Conservation (phyloP, 2,329 filamentous ascomycete genomes). For the Penicillium sp. region DNA sequence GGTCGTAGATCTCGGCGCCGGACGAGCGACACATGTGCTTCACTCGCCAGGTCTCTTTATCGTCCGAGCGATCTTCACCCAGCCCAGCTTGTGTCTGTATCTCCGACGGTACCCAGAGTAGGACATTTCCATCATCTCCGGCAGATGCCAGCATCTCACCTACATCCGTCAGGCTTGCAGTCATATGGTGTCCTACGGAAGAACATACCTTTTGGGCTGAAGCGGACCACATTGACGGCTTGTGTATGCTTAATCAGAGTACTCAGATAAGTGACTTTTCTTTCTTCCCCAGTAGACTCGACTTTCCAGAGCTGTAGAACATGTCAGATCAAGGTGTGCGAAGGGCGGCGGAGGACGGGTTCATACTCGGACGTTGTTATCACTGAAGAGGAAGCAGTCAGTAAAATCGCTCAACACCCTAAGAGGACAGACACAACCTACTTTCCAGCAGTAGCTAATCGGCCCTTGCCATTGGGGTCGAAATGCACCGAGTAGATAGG, state of each 20-base stretch:
- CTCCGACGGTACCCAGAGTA: slow-evolving; percentile 89
- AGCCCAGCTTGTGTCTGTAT: slow-evolving; percentile 57
- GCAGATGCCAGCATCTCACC: slow-evolving; percentile 89
- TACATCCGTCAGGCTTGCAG: slow-evolving; percentile 36
- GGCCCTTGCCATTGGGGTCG: slow-evolving; percentile 80
- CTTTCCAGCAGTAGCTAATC: slow-evolving; percentile 85
- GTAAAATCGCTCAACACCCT: slow-evolving; percentile 1
- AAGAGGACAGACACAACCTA: slow-evolving; percentile 23
- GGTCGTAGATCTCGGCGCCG: slow-evolving; percentile 92
- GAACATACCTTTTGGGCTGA: slow-evolving; percentile 73
- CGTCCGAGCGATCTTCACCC: slow-evolving; percentile 76
- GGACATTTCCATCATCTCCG: slow-evolving; percentile 92
- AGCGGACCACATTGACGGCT: slow-evolving; percentile 94
- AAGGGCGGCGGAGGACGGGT: slow-evolving; percentile 15
- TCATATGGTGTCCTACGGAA: not conserved
- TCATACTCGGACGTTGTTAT: slow-evolving; percentile 86
- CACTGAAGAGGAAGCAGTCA: slow-evolving; percentile 36
- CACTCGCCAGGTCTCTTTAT: slow-evolving; percentile 92
- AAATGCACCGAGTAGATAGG: slow-evolving; percentile 98
- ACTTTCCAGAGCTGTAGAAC: slow-evolving; percentile 72
- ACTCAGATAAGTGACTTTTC: slow-evolving; percentile 82
- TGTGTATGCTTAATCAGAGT: slow-evolving; percentile 90
- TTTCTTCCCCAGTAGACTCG: slow-evolving; percentile 71
- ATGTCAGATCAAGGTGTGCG: slow-evolving; percentile 31
- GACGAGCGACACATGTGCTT: slow-evolving; percentile 97